These are phyloP conservation scores for Haematococcus lacustris DNA, from an alignment of 139 green algal genomes.

Conservation along the genomic window DNA sequence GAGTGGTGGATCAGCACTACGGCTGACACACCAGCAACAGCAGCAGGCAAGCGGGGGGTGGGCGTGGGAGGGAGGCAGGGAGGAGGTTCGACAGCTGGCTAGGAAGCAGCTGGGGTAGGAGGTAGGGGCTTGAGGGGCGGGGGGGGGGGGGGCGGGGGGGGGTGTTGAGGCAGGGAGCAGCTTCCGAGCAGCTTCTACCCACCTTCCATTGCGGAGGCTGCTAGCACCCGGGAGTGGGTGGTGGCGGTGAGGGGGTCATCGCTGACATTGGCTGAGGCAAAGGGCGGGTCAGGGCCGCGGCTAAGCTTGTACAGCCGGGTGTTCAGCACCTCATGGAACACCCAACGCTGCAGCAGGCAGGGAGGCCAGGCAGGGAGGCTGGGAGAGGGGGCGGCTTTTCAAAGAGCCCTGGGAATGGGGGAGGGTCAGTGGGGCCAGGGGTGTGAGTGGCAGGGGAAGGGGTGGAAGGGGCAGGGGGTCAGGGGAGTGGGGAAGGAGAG, in stretches of 20 bases:
- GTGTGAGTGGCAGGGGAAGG: not conserved
- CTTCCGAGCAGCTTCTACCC: not conserved
- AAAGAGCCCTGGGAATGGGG: not conserved
- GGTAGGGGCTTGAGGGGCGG: too few species aligned
- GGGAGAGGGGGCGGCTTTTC: not conserved
- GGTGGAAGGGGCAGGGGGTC: not conserved
- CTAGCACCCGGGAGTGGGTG: conserved; percentile 33
- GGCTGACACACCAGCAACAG: not conserved
- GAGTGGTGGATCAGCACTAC: too few species aligned
- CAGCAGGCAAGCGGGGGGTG: not conserved
- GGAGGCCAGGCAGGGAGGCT: not conserved
- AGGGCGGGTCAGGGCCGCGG: conserved; percentile 50
- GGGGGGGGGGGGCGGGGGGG: too few species aligned
- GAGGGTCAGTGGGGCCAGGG: not conserved
- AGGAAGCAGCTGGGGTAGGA: not conserved
- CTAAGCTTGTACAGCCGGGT: conserved; percentile 68
- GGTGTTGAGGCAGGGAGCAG: not conserved
- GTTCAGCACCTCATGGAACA: conserved; percentile 66
- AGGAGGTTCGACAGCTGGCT: not conserved
- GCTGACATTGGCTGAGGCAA: conserved; percentile 41
- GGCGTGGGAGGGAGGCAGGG: not conserved
- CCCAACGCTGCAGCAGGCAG: conserved; percentile 30
- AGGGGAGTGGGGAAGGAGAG: too few species aligned
- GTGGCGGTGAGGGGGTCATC: conserved; percentile 40
- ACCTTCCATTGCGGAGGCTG: conserved; percentile 22